A percentile compares a stretch with the other conserved stretches of the same genome.
Evolutionary conservation across 495 filamentous ascomycete genomes (phyloP).

Genomic region (Penicillium malachiteum): DNA sequence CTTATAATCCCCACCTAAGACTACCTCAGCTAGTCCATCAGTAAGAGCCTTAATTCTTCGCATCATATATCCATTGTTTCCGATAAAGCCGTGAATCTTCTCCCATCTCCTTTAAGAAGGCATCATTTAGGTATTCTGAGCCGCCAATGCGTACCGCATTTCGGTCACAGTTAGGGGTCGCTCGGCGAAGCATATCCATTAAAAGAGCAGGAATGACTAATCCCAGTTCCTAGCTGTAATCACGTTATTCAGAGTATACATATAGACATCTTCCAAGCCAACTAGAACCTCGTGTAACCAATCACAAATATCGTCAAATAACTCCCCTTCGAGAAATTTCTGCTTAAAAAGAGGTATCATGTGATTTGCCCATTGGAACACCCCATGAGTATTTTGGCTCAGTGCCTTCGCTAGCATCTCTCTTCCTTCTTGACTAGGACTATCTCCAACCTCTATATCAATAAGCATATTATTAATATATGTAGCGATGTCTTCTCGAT

Average conservation of each 20-base stretch:
- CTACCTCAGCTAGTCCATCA: conserved; percentile 15
- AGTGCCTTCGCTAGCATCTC: conserved; percentile 3
- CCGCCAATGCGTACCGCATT: conserved; percentile 15
- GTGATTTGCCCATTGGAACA: conserved; percentile 12
- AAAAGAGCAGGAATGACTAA: conserved; percentile 10
- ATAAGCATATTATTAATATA: conserved; percentile 11
- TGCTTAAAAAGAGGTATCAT: conserved; percentile 8
- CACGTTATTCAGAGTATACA: conserved; percentile 11
- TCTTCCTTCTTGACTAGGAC: neutral
- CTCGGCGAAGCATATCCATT: conserved; percentile 18
- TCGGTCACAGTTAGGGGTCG: conserved; percentile 17
- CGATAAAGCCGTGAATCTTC: conserved; percentile 2
- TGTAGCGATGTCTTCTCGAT: conserved; percentile 3
- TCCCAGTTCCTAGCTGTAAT: conserved; percentile 1
- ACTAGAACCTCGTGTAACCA: conserved; percentile 8
- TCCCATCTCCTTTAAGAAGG: neutral
- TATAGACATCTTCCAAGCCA: conserved; percentile 8
- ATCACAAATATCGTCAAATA: conserved; percentile 2
- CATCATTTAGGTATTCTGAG: neutral
- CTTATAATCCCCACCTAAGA: neutral
- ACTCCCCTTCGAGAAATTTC: conserved; percentile 8
- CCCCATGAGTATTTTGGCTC: neutral
- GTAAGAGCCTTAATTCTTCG: conserved; percentile 9
- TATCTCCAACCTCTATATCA: neutral
- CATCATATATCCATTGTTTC: conserved; percentile 12